Conservation (phyloP, 2,329 filamentous ascomycete species). For the Fusarium liriodendri region DNA sequence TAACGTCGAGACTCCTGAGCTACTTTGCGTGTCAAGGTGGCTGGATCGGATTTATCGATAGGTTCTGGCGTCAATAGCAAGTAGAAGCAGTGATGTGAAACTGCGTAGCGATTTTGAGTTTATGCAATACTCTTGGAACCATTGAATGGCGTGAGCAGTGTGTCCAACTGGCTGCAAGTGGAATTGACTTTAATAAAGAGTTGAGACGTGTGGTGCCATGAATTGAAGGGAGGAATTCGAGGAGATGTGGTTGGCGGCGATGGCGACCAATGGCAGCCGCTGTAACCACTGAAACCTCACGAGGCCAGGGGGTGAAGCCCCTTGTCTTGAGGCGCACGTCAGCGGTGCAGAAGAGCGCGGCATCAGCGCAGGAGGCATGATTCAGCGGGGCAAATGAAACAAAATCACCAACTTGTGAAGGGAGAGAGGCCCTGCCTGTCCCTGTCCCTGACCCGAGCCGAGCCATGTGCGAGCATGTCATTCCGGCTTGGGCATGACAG, state of each 20-base stretch:
- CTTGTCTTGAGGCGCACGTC: background rate
- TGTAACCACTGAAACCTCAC: background rate
- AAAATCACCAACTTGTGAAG: background rate
- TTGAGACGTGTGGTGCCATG: background rate
- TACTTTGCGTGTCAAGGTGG: background rate
- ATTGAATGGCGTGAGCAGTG: background rate
- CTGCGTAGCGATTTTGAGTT: background rate
- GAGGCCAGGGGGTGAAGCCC: background rate
- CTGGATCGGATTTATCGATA: background rate
- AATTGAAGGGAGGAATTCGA: background rate
- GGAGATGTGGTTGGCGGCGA: background rate
- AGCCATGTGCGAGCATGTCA: background rate
- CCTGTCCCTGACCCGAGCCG: background rate
- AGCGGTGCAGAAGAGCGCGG: background rate
- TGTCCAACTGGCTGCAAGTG: background rate
- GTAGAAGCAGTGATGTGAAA: background rate
- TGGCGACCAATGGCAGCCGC: background rate
- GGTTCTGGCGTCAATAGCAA: background rate
- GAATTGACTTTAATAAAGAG: background rate
- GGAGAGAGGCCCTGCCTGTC: conserved; percentile 9
- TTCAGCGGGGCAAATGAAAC: conserved; percentile 4
- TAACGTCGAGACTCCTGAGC: background rate
- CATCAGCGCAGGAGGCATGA: background rate
- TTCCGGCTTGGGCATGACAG: background rate
- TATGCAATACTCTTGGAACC: background rate